These are phyloP conservation scores for Syzygium aqueum DNA, from an alignment of 345 rosid species.

Conservation along the genomic window DNA sequence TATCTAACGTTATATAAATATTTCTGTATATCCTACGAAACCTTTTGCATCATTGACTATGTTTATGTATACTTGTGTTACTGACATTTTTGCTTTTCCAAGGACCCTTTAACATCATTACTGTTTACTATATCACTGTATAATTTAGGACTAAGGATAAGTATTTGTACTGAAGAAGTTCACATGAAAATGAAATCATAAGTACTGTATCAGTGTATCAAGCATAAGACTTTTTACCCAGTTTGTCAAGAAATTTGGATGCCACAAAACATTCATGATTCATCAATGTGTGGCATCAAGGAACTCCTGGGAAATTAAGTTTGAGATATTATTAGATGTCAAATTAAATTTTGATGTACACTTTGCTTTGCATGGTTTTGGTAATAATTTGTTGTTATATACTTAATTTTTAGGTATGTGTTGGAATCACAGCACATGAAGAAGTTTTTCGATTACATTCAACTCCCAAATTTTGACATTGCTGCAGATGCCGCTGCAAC, in stretches of 20 bases:
- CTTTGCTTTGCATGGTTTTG: background rate
- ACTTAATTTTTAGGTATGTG: slow-evolving; percentile 7
- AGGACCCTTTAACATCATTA: background rate
- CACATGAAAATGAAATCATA: background rate
- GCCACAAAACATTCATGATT: background rate
- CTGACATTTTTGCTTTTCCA: background rate
- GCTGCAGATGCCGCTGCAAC: slow-evolving; percentile 25
- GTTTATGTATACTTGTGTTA: background rate
- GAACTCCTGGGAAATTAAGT: background rate
- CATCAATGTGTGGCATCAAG: background rate
- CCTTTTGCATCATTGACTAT: background rate
- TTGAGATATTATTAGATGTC: background rate
- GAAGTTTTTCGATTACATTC: slow-evolving; percentile 22
- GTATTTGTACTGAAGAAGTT: background rate
- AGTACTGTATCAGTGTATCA: background rate
- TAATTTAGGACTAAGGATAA: background rate
- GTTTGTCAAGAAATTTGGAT: background rate
- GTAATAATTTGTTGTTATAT: background rate
- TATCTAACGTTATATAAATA: background rate
- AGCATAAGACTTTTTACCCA: background rate
- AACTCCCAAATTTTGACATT: slow-evolving; percentile 20
- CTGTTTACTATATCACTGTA: background rate
- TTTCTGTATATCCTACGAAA: background rate
- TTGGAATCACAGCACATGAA: slow-evolving; percentile 21
- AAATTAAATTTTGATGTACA: background rate